Evolutionary conservation across 345 rosid genomes (phyloP), one percentile per base, ranked within the genome.

Genomic region (Eucalyptus cloeziana): DNA sequence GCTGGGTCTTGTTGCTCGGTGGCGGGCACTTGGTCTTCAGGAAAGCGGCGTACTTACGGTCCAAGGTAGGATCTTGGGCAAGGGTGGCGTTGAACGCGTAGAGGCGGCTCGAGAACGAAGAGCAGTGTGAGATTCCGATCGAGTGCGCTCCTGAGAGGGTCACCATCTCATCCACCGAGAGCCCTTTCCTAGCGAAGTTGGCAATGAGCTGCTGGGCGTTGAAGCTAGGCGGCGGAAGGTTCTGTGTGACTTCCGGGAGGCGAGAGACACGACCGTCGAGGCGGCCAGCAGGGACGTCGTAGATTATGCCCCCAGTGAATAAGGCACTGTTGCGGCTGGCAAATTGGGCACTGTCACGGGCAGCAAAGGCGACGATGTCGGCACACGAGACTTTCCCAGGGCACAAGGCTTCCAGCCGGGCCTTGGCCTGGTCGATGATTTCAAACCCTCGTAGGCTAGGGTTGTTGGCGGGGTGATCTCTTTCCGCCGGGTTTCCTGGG

Each of bases 141-240:
- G 94, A 91, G 86, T 94, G 94, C 5, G 94, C 94, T 40, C 94
- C 95, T 0, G 94, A 92, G 50, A 94, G 94, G 21, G 93, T 91
- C 91, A 94, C 95, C 94, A 92, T 93, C 85, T 94, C 94, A 9
- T 94, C 95, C 0, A 33, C 89, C 0, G 94, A 85, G 85, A 93
- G 31, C 24, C 95, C 95, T 54, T 95, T 95, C 10, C 88, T 52
- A 0, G 87, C 90, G 86, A 93, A 94, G 14, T 11, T 79, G 37
- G 89, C 89, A 47, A 88, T 86, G 79, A 92, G 89, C 87, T 89
- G 91, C 33, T 91, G 79, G 5, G 92, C 92, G 16, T 87, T 87
- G 90, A 91, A 76, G 85, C 6, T 64, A 0, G 93, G 89, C 4
- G 91, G 40, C 8, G 96, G 94, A 8, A 94, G 86, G 87, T 92